Conservation (phyloP, 225 moss, liverwort and hornwort species). For the Marchantia paleacea region DNA sequence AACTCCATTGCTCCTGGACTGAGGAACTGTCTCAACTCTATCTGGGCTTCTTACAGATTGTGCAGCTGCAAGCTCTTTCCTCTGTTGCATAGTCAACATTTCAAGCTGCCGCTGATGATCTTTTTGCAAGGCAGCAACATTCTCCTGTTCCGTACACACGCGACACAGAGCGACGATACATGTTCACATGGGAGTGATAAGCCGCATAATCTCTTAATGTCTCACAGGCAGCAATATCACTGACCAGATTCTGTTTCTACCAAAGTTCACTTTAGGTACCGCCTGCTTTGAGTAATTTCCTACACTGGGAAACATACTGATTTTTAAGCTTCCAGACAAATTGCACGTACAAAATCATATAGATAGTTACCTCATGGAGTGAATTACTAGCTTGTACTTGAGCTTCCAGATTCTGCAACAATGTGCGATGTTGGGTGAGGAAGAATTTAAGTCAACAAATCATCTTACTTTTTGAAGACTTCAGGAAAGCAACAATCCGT, state of each 20-base stretch:
- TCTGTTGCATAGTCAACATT: slow-evolving; percentile 20
- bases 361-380: slow-evolving; percentile 34
- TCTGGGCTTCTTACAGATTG: neutral
- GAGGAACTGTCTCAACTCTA: slow-evolving; percentile 1
- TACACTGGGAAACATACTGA: neutral
- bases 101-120: slow-evolving; percentile 24
- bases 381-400: slow-evolving; percentile 21
- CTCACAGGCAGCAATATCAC: neutral
- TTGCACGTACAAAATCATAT: too few relatives aligned
- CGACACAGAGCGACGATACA: neutral
- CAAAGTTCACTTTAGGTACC: neutral
- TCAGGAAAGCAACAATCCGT: neutral
- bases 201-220: neutral
- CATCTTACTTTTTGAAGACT: neutral
- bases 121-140: slow-evolving; percentile 29
- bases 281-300: neutral
- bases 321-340: too few relatives aligned
- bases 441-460: neutral
- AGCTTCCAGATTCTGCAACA: slow-evolving; percentile 35
- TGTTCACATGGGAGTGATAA: neutral
- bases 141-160: slow-evolving; percentile 25
- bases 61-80: slow-evolving; percentile 28
- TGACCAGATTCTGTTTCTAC: neutral
- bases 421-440: neutral
- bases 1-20: slow-evolving; percentile 31